Evolutionary conservation across 257 asterid genomes (phyloP), one percentile per base, ranked within the genome.

Genomic region (Capsicum chinense): DNA sequence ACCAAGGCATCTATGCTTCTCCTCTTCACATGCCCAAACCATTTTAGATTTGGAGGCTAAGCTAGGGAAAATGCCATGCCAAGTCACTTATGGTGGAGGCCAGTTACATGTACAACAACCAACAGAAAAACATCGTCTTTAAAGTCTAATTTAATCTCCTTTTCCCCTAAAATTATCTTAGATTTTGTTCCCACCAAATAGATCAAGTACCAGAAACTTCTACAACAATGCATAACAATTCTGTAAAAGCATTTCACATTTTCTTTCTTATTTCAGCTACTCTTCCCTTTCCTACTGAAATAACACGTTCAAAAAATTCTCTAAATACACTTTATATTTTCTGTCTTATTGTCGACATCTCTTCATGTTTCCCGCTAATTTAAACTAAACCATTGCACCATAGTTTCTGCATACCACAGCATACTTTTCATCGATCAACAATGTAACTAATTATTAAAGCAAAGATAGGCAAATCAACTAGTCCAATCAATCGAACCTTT

Each of bases 341-440:
- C 63, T 21, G 10, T 52, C 47, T 21, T 76, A 11, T 26, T 13
- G 13, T 52, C 21, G 8, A 76, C 15, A 6, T 48, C 3, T 48
- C 80, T 19, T 74, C 21, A 21, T 6, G 50, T 19, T 47, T 47
- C n/a, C 57, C 17, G 58, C 42, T 17, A 10, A 19, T 73, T 73
- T 76, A 52, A 76, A 76, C 63, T 21, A 13, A 76, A 69, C 17
- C 2, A 12, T 19, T 11, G n/a, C n/a, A 66, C 73, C 11, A 6
- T 6, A 76, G 26, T 26, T 54, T 21, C 19, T 21, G 80, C 60
- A 73, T n/a, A 39, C 42, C 81, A 76, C 0, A 13, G 47, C 48
- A 21, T 54, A 76, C 13, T 26, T 50, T 19, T 14, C 62, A 76
- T 76, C 6, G 60, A 74, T 76, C 81, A 52, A 52, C 79, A 50